Percentiles rank a stretch among this genome's conserved stretches.
Evolutionary conservation across 495 filamentous ascomycete species (phyloP).

Genomic region (Elasticomyces elasticus): DNA sequence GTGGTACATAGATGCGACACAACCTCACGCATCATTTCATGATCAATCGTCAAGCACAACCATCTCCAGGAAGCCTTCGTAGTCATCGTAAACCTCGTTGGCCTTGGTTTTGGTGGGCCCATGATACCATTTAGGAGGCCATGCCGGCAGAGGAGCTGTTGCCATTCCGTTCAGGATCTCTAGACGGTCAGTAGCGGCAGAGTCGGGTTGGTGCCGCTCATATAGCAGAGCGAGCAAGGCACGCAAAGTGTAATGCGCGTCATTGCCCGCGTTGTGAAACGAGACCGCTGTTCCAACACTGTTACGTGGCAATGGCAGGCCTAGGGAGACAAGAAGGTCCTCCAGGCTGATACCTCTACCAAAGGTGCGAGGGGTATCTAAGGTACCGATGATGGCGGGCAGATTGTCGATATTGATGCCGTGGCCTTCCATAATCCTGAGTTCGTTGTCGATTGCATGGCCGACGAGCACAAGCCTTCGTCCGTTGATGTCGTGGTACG

Average conservation of each 20-base stretch:
- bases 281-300: not conserved
- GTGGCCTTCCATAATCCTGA: not conserved
- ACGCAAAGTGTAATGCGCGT: not conserved
- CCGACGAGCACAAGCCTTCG: not conserved
- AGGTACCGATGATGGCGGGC: not conserved
- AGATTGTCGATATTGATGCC: not conserved
- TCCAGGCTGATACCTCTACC: not conserved
- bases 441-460: not conserved
- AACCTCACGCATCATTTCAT: too few relatives aligned
- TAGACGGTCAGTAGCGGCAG: not conserved
- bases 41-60: too few relatives aligned
- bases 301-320: not conserved
- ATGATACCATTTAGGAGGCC: not conserved
- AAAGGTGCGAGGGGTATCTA: not conserved
- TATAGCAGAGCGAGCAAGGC: not conserved
- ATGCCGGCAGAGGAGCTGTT: not conserved
- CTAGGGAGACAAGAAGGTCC: not conserved
- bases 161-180: not conserved
- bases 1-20: too few relatives aligned
- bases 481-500: not conserved
- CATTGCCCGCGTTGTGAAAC: not conserved
- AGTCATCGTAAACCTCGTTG: too few relatives aligned
- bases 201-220: not conserved
- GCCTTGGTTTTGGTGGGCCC: too few relatives aligned
- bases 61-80: too few relatives aligned